phyloP scores from a whole-genome alignment of 164 flowering plant genomes.

The Pachysandra terminalis region DNA sequence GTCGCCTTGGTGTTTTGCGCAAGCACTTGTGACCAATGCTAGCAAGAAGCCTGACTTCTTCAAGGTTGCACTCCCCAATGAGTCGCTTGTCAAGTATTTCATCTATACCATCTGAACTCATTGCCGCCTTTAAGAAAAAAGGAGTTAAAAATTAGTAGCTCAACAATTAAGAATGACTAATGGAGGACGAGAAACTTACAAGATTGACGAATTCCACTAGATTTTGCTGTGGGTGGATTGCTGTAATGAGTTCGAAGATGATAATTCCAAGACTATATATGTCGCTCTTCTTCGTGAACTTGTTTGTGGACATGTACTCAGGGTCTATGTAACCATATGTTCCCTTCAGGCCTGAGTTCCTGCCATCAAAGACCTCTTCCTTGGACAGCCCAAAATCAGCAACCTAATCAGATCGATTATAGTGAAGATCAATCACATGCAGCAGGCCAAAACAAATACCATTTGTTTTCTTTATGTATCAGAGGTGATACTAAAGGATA shows the following conservation, averaged over 20 bases:
- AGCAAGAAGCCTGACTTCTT: slow-evolving; percentile 70
- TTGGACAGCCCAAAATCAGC: slow-evolving; percentile 98
- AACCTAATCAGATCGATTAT: slow-evolving; percentile 75
- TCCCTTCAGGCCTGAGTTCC: slow-evolving; percentile 86
- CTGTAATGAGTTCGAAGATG: slow-evolving; percentile 88
- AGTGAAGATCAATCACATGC: background rate
- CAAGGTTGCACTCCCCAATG: slow-evolving; percentile 58
- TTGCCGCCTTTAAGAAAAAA: slow-evolving; percentile 57
- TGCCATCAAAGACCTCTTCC: slow-evolving; percentile 77
- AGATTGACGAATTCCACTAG: slow-evolving; percentile 86
- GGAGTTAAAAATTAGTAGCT: background rate
- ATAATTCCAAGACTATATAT: slow-evolving; percentile 90
- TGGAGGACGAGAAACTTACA: slow-evolving; percentile 42
- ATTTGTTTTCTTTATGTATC: no score
- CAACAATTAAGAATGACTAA: background rate
- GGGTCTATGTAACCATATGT: slow-evolving; percentile 98
- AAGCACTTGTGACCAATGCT: slow-evolving; percentile 73
- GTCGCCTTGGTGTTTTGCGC: slow-evolving; percentile 61
- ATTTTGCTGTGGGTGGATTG: slow-evolving; percentile 93
- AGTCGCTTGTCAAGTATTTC: slow-evolving; percentile 81
- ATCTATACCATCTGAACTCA: slow-evolving; percentile 87
- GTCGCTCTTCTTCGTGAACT: slow-evolving; percentile 90
- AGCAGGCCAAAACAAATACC: background rate
- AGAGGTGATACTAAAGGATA: no score
- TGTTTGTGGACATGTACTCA: slow-evolving; percentile 80